Evolutionary conservation across 2,329 filamentous ascomycete species (phyloP).

Genomic region (Pseudopithomyces chartarum): DNA sequence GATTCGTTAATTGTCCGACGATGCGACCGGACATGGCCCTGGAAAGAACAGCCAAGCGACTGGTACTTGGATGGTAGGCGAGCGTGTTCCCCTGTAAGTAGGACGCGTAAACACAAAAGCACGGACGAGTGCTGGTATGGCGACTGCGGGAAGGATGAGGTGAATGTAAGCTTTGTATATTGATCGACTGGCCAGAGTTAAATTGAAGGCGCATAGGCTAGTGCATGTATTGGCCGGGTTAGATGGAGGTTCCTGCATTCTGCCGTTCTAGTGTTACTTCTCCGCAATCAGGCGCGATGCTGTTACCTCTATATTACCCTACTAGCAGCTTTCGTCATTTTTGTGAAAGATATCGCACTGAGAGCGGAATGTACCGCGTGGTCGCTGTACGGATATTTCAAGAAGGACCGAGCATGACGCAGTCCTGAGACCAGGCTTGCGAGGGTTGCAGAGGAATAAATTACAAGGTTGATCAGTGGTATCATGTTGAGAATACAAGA

Average conservation of each 20-base stretch:
- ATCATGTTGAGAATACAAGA: constrained; percentile 1
- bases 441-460: neutral
- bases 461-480: constrained; percentile 3
- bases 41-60: neutral
- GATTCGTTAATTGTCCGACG: neutral
- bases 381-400: too few species aligned
- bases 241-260: constrained; percentile 1
- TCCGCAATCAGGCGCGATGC: neutral
- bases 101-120: neutral
- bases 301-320: neutral
- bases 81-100: neutral
- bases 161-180: neutral
- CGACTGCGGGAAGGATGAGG: neutral
- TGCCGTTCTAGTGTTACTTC: constrained; percentile 2
- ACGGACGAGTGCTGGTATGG: neutral
- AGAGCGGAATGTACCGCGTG: too few species aligned
- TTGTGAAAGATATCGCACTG: too few species aligned
- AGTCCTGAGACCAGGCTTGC: neutral
- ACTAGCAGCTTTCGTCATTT: neutral
- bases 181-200: neutral
- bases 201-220: neutral
- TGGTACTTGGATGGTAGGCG: neutral
- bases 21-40: neutral
- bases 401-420: too few species aligned
- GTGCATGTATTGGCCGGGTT: neutral